These are phyloP conservation scores for Colletotrichum sp. DNA, from an alignment of 2,329 filamentous ascomycete genomes.

Conservation along the genomic window DNA sequence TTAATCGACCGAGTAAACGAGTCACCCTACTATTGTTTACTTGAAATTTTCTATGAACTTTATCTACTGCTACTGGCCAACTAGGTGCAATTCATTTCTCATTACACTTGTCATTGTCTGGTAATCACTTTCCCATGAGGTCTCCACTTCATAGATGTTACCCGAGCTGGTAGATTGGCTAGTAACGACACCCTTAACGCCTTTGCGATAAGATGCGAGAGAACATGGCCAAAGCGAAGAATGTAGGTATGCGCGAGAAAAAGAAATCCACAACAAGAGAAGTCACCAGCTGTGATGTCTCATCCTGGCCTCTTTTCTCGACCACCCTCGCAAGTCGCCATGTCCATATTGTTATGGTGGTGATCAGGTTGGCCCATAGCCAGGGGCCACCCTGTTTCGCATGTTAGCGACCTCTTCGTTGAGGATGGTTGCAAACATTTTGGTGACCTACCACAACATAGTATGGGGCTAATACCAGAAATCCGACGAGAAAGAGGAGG, in stretches of 20 bases:
- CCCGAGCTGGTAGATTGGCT: rapidly evolving
- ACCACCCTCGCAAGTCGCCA: background rate
- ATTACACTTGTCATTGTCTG: background rate
- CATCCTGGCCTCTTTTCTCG: background rate
- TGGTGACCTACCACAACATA: background rate
- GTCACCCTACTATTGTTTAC: background rate
- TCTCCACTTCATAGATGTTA: background rate
- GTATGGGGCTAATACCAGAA: background rate
- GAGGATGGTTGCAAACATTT: rapidly evolving
- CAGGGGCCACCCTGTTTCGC: background rate
- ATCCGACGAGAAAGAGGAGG: background rate
- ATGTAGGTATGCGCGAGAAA: background rate
- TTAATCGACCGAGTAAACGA: background rate
- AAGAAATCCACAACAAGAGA: background rate
- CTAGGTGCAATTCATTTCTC: background rate
- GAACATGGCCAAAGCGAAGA: background rate
- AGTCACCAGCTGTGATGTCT: background rate
- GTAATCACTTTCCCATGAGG: background rate
- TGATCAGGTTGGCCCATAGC: background rate
- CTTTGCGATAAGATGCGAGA: background rate
- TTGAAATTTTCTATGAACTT: background rate
- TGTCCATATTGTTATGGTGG: background rate
- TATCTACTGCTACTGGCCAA: background rate
- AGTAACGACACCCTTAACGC: rapidly evolving
- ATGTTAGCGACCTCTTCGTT: background rate